Percentiles rank a stretch among this genome's conserved stretches.
Conservation (phyloP, 1,284 basidiomycete species). For the Trametes sp. region DNA sequence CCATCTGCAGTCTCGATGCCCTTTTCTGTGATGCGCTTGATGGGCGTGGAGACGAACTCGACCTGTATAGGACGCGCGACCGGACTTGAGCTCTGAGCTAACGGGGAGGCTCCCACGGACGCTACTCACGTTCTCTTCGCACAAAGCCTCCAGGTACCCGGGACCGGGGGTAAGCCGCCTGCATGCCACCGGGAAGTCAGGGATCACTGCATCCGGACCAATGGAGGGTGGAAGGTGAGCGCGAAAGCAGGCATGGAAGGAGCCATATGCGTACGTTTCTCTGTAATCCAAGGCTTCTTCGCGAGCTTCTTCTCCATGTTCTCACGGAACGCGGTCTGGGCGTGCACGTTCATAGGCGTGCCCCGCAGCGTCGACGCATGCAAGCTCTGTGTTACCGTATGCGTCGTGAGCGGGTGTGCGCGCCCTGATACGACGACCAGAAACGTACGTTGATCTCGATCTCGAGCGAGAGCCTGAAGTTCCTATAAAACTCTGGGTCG, state of each 20-base stretch:
- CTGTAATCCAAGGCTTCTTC: slow-evolving; percentile 66
- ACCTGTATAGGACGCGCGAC: slow-evolving; percentile 46
- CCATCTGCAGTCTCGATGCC: slow-evolving; percentile 67
- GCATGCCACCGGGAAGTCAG: slow-evolving; percentile 64
- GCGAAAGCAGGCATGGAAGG: not conserved
- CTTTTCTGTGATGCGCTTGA: slow-evolving; percentile 57
- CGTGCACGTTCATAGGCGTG: slow-evolving; percentile 50
- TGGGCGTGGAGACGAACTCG: slow-evolving; percentile 58
- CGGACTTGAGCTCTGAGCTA: not conserved
- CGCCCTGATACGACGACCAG: not conserved
- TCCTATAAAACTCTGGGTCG: slow-evolving; percentile 56
- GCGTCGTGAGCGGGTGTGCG: not conserved
- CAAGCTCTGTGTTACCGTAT: slow-evolving; percentile 48
- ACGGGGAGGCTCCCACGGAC: not conserved
- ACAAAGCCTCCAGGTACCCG: slow-evolving; percentile 70
- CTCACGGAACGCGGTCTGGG: slow-evolving; percentile 49
- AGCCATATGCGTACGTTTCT: slow-evolving; percentile 48
- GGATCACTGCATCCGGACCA: slow-evolving; percentile 52
- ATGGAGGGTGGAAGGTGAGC: slow-evolving; percentile 4
- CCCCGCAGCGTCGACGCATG: slow-evolving; percentile 55
- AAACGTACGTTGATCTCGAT: slow-evolving; percentile 57
- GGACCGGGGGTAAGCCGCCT: slow-evolving; percentile 70
- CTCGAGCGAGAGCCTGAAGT: slow-evolving; percentile 60
- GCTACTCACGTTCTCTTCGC: slow-evolving; percentile 59
- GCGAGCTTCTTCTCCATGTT: slow-evolving; percentile 60